Evolutionary conservation across 129 eudicot species (phyloP).

Genomic region (Pulicaria dysenterica): DNA sequence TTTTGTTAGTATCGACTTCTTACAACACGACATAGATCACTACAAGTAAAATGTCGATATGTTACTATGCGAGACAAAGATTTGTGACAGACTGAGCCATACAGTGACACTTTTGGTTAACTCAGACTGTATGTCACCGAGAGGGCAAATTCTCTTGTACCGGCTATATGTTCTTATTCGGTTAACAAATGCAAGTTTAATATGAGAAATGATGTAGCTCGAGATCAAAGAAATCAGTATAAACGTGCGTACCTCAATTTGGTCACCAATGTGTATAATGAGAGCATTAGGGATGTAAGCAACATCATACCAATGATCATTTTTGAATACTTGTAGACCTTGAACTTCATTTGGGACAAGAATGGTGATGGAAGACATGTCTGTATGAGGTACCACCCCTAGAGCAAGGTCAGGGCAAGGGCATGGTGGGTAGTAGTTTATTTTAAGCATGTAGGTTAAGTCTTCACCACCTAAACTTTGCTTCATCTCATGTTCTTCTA

Average conservation of each 20-base stretch:
- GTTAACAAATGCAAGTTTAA: neutral
- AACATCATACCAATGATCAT: constrained; percentile 82
- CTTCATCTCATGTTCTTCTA: constrained; percentile 51
- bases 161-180: too few relatives aligned
- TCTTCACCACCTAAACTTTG: constrained; percentile 68
- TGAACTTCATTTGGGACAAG: constrained; percentile 83
- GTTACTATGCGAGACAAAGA: too few relatives aligned
- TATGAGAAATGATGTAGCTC: too few relatives aligned
- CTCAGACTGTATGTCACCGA: too few relatives aligned
- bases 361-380: constrained; percentile 63
- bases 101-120: too few relatives aligned
- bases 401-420: constrained; percentile 90
- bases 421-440: constrained; percentile 90
- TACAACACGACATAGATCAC: too few relatives aligned
- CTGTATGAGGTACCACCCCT: constrained; percentile 82
- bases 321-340: constrained; percentile 79
- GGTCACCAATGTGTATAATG: constrained; percentile 88
- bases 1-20: neutral
- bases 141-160: too few relatives aligned
- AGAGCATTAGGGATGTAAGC: constrained; percentile 82
- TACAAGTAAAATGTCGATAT: too few relatives aligned
- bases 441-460: constrained; percentile 55
- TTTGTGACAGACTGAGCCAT: too few relatives aligned
- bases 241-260: constrained; percentile 57
- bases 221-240: neutral